A percentile compares a stretch with the other conserved stretches of the same genome.
These are phyloP conservation scores for Echria macrotheca DNA, from an alignment of 495 filamentous ascomycete genomes.

Conservation along the genomic window DNA sequence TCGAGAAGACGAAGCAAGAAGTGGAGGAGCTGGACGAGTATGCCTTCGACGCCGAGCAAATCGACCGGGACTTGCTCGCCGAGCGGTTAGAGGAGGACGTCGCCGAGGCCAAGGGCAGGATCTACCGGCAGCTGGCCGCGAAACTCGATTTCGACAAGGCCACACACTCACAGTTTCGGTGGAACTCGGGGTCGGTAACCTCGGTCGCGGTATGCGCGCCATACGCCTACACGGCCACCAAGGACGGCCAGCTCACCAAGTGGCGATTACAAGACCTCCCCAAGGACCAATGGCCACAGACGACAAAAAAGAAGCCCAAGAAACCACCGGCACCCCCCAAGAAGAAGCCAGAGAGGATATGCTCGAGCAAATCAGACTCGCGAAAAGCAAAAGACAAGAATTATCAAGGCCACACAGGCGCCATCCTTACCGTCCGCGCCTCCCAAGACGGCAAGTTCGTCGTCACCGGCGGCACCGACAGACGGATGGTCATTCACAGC, in stretches of 20 bases:
- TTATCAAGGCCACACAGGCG: constrained; percentile 67
- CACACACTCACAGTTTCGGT: constrained; percentile 63
- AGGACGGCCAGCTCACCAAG: constrained; percentile 78
- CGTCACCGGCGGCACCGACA: constrained; percentile 81
- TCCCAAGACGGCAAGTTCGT: constrained; percentile 86
- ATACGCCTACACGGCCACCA: constrained; percentile 78
- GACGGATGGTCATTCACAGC: constrained; percentile 80
- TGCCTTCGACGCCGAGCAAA: constrained; percentile 88
- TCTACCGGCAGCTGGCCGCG: constrained; percentile 72
- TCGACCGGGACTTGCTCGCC: constrained; percentile 87
- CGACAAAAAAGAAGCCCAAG: constrained; percentile 52
- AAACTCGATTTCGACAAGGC: constrained; percentile 60
- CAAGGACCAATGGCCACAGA: constrained; percentile 50
- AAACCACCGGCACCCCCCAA: constrained; percentile 58
- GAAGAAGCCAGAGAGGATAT: constrained; percentile 65
- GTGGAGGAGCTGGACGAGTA: constrained; percentile 46
- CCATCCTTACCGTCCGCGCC: constrained; percentile 76
- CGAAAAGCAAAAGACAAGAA: constrained; percentile 55
- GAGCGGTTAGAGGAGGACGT: constrained; percentile 86
- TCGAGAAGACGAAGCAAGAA: constrained; percentile 82
- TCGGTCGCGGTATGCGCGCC: constrained; percentile 72
- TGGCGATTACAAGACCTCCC: constrained; percentile 68
- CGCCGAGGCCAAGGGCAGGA: constrained; percentile 83
- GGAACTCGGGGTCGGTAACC: constrained; percentile 70
- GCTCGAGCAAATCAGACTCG: constrained; percentile 58